Evolutionary conservation across 768 basidiomycete species (phyloP), one percentile per base, ranked within the genome.

Genomic region (Leucosporidium creatinivorum): DNA sequence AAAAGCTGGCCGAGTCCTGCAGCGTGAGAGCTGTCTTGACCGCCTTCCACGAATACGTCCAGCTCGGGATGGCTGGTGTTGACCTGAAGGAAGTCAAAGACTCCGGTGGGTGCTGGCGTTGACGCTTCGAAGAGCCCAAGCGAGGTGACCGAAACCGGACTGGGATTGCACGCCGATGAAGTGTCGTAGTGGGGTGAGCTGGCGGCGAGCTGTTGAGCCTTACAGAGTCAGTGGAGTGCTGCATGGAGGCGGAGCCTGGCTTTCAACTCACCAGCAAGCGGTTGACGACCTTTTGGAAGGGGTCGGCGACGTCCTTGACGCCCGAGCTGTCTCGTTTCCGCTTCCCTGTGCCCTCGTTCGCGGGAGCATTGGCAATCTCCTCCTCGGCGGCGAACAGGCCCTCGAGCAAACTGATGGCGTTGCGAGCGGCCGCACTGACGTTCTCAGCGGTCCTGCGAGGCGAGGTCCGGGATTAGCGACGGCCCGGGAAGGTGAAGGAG

Each of bases 361-460:
- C 15, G 8, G 25, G 28, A 3, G 52, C 25, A 17, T 26, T 25
- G 25, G 52, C 28, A 26, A 58, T 58, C 31, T 58, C 57, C 28
- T 23, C 57, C 30, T 58, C 57, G 21, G 57, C 52, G 48, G 55
- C 58, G 49, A 68, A 57, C 28, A 68, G 56, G 12, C 62, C 62
- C 60, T 68, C 62, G 12, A 68, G 62, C 4, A 68, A 33, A 28
- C 44, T 39, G 15, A 49, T 63, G 4, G 67, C 67, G 54, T 63
- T 63, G 19, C 60, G 50, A 2, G 66, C 66, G 23, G 66, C 66
- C n/a, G 54, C 59, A 36, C 66, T 67, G 31, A 67, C 55, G 54
- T 60, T 33, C 44, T 63, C 48, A n/a, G 57, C 67, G 17, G 57
- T 21, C 19, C 57, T 58, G 33, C 9, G 25, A 13, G 30, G 12